Base-by-base conservation (phyloP, 495 filamentous ascomycete species). In the Talaromyces proteolyticus region DNA sequence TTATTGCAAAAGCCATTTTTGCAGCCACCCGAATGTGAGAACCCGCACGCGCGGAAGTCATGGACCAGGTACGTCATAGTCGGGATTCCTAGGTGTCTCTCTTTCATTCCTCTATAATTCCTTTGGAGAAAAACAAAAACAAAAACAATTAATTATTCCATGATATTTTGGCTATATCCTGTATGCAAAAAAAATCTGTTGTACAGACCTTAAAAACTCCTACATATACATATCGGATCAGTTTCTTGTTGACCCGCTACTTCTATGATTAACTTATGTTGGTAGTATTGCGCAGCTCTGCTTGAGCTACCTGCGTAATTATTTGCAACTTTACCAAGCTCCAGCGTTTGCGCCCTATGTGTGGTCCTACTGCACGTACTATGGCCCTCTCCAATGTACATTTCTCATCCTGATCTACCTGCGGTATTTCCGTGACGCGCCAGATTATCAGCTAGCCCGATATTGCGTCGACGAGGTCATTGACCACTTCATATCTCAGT, bases 341-440 rank as follows among this genome's bases (percentile, higher is more conserved):
- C 47, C 56, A 6, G 50, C 53, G 12, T 59, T 59, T 14, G 22
- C 42, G 6, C 56, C 53, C 3, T 59, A 56, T 29, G 0, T 29
- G n/a, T 59, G 56, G 56, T 59, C 52, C 18, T 53, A 37, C 22
- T 41, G 41, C 16, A 42, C 12, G 8, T 41, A 39, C 21, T 51
- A 47, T 42, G 47, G 36, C 6, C 53, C 56, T 4, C 50, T 42
- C n/a, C 53, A 51, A 18, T 47, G 49, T 34, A 40, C 39, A 22
- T 37, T 53, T 12, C 23, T 48, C 45, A 17, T 39, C 2, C 42
- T 56, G 21, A 51, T 52, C 14, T 51, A 26, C 26, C 19, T 51
- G 21, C 17, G 12, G 36, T 18, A 34, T 23, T 37, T 37, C 14
- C 29, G 25, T 0, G 8, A 39, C 21, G 20, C 25, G 17, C n/a